Evolutionary conservation across 345 rosid species (phyloP).

Genomic region (Hevea brasiliensis): DNA sequence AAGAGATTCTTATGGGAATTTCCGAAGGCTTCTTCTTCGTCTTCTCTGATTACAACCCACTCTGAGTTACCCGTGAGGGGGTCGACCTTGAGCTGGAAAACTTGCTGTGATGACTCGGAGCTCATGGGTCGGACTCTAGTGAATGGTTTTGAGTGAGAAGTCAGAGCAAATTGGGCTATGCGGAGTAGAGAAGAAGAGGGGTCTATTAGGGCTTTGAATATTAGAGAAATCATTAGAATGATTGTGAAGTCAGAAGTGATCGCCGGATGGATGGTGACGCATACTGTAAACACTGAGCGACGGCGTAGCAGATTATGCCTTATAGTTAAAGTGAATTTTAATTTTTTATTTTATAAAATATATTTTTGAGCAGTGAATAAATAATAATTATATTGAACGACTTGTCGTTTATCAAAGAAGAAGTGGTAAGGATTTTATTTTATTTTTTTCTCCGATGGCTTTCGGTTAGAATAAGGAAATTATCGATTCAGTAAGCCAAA

Average conservation of each 20-base stretch:
- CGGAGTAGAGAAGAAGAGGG: constrained; percentile 14
- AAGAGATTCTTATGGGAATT: constrained; percentile 38
- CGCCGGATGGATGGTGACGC: background rate
- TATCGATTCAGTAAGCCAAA: no score
- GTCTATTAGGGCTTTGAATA: constrained; percentile 30
- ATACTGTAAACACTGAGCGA: background rate
- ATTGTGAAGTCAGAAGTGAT: background rate
- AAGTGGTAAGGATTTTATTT: no score
- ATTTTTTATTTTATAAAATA: no score
- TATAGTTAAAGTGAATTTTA: background rate
- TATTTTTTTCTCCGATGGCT: no score
- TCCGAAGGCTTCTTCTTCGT: constrained; percentile 31
- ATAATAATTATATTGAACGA: no score
- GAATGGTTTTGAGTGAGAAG: background rate
- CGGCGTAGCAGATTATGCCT: background rate
- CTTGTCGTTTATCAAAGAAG: no score
- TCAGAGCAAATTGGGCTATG: constrained; percentile 9
- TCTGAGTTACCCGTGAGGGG: constrained; percentile 67
- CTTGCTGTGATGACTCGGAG: constrained; percentile 39
- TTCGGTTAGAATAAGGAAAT: no score
- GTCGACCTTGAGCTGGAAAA: constrained; percentile 61
- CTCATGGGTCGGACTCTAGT: constrained; percentile 43
- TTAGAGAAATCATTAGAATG: constrained; percentile 19
- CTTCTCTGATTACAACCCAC: constrained; percentile 63
- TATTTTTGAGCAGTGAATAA: no score